Evolutionary conservation across 495 filamentous ascomycete genomes (phyloP).

Genomic region (Annulohypoxylon stygium): DNA sequence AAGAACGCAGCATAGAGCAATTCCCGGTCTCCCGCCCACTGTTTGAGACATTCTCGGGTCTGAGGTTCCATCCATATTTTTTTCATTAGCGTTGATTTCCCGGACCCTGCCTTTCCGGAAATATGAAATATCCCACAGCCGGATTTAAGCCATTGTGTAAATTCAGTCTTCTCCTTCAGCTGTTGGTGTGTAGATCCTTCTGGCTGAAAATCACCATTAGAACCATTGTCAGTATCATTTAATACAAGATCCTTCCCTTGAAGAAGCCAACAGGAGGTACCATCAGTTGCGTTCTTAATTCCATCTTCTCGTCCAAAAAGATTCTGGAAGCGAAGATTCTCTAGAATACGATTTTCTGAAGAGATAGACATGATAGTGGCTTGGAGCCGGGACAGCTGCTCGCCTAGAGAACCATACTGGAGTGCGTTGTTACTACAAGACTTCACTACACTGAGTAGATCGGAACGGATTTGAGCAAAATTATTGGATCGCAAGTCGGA

Average conservation of each 20-base stretch:
- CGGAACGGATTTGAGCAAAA: too few relatives aligned
- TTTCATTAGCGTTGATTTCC: conserved; percentile 10
- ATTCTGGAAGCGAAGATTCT: neutral
- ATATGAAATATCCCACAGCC: conserved; percentile 1
- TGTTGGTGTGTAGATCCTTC: neutral
- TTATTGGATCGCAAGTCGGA: too few relatives aligned
- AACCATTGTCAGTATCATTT: too few relatives aligned
- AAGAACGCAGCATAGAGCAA: conserved; percentile 1
- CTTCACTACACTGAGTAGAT: too few relatives aligned
- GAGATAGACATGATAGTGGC: too few relatives aligned
- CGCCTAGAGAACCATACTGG: too few relatives aligned
- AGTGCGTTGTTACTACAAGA: too few relatives aligned
- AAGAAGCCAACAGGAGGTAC: neutral
- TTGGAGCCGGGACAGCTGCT: too few relatives aligned
- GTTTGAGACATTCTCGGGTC: neutral
- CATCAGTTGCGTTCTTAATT: neutral
- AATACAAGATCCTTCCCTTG: neutral
- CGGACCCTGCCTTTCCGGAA: neutral
- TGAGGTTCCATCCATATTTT: neutral
- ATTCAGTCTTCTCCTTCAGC: neutral
- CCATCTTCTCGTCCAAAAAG: conserved; percentile 2
- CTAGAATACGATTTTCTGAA: neutral
- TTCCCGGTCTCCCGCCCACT: neutral
- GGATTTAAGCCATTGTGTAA: neutral
- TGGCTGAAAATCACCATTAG: neutral